Percentiles rank a stretch among this genome's conserved stretches.
These are phyloP conservation scores for Pseudohalonectria lignicola DNA, from an alignment of 2,329 filamentous ascomycete species.

Conservation along the genomic window DNA sequence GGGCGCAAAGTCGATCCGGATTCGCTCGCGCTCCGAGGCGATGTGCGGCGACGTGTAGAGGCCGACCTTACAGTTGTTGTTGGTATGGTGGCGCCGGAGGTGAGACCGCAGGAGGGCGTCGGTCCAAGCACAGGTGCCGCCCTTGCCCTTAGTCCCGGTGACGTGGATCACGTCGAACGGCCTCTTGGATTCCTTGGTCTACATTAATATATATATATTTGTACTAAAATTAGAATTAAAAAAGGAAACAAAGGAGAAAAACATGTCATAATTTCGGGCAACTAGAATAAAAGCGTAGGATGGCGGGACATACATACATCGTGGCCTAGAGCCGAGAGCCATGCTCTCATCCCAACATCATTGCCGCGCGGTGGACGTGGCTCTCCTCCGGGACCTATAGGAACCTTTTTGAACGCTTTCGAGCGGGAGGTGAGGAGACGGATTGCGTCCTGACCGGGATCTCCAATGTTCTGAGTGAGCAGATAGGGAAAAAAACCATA, in stretches of 20 bases:
- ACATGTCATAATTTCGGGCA: not conserved
- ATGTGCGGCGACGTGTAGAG: slow-evolving; percentile 3
- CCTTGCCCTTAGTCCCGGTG: slow-evolving; percentile 3
- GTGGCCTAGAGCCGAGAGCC: not conserved
- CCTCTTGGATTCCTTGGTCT: not conserved
- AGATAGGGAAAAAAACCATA: no score
- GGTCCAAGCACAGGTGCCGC: slow-evolving; percentile 1
- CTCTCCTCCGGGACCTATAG: not conserved
- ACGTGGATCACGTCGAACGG: slow-evolving; percentile 3
- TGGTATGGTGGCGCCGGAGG: not conserved
- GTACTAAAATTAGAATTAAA: no score
- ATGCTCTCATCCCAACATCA: not conserved
- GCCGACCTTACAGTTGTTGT: slow-evolving; percentile 7
- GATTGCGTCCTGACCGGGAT: not conserved
- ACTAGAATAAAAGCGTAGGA: not conserved
- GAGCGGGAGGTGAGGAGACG: not conserved
- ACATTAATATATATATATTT: not conserved
- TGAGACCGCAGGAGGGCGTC: slow-evolving; percentile 2
- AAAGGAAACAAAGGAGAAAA: no score
- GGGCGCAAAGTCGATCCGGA: not conserved
- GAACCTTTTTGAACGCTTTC: not conserved
- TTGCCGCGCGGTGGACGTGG: not conserved
- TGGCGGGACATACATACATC: not conserved
- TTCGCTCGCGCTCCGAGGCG: slow-evolving; percentile 1
- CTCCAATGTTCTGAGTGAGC: no score